phyloP scores from a whole-genome alignment of 1,139 yeast genomes.

The Pichia sp. region DNA sequence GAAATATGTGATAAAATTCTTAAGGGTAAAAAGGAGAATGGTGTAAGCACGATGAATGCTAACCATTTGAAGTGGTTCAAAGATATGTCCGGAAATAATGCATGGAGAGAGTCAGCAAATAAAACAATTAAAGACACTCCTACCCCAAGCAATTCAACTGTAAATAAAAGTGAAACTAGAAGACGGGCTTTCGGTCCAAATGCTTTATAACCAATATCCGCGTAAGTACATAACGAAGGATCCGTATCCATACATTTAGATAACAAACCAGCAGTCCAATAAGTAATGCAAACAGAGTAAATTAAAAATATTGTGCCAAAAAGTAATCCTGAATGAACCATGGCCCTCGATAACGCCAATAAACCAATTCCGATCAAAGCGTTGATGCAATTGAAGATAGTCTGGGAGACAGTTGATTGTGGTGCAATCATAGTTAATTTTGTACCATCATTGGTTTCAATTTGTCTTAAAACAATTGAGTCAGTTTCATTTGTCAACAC shows the following conservation, averaged over 20 bases:
- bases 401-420: conserved; percentile 84
- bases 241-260: conserved; percentile 75
- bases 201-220: conserved; percentile 46
- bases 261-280: conserved; percentile 60
- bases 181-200: conserved; percentile 44
- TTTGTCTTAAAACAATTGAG: conserved; percentile 36
- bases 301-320: conserved; percentile 51
- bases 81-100: conserved; percentile 35
- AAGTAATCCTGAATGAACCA: conserved; percentile 75
- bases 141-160: conserved; percentile 52
- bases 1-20: conserved; percentile 41
- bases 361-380: conserved; percentile 83
- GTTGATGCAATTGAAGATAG: conserved; percentile 81
- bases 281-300: conserved; percentile 55
- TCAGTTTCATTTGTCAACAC: conserved; percentile 23
- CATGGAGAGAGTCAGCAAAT: conserved; percentile 45
- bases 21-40: conserved; percentile 40
- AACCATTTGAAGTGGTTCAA: conserved; percentile 35
- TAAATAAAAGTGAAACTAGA: conserved; percentile 62
- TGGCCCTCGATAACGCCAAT: conserved; percentile 74
- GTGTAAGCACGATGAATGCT: conserved; percentile 37
- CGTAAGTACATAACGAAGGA: conserved; percentile 79
- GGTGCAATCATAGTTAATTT: conserved; percentile 76
- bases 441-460: conserved; percentile 69
- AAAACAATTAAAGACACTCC: conserved; percentile 50